Percentiles rank a stretch among this genome's conserved stretches.
These are phyloP conservation scores for Boechera stricta DNA, from an alignment of 345 rosid genomes.

Conservation along the genomic window DNA sequence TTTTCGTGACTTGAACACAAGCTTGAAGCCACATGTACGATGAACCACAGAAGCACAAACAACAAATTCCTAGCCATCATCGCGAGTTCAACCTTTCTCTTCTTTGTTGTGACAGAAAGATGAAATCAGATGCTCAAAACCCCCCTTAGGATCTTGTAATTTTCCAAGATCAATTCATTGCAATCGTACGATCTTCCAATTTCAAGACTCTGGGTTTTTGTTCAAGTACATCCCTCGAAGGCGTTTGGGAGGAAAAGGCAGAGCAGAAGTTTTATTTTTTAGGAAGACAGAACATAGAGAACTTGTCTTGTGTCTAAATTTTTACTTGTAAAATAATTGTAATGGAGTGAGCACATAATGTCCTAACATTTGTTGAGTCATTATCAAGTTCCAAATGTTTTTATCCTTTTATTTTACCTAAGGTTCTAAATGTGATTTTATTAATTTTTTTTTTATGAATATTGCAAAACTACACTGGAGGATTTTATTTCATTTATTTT, in stretches of 20 bases:
- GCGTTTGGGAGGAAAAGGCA: background rate
- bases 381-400: background rate
- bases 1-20: conserved; percentile 47
- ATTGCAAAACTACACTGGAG: too few relatives aligned
- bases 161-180: background rate
- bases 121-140: background rate
- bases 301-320: background rate
- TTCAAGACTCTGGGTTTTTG: background rate
- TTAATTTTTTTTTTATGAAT: too few relatives aligned
- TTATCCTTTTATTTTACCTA: too few relatives aligned
- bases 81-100: background rate
- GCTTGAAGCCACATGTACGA: conserved; percentile 22
- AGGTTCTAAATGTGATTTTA: too few relatives aligned
- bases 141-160: background rate
- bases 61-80: conserved; percentile 12
- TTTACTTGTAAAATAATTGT: background rate
- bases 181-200: background rate
- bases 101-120: background rate
- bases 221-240: background rate
- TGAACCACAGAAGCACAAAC: conserved; percentile 26
- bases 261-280: background rate
- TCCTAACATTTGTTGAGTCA: conserved; percentile 4
- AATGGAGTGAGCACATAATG: conserved; percentile 16
- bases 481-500: too few relatives aligned
- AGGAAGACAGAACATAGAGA: background rate